These are phyloP conservation scores for Punica granatum DNA, from an alignment of 345 rosid species.

Conservation along the genomic window DNA sequence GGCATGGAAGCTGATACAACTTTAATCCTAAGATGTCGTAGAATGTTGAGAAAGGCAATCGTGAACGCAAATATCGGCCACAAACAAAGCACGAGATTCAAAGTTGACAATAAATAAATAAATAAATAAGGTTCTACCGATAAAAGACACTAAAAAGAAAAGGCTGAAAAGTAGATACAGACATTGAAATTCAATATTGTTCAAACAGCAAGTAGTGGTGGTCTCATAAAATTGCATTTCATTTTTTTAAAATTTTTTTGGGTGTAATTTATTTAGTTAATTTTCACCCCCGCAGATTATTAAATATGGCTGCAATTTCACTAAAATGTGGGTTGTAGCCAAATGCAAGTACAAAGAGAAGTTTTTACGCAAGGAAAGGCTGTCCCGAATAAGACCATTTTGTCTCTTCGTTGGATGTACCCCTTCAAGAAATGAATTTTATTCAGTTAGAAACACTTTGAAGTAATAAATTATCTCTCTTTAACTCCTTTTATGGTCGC, in stretches of 20 bases:
- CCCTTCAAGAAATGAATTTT: too few species aligned
- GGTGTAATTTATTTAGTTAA: too few species aligned
- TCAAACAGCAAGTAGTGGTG: too few species aligned
- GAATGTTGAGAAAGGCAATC: not conserved
- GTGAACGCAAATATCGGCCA: constrained; percentile 11
- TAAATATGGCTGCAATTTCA: not conserved
- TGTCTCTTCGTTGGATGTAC: not conserved
- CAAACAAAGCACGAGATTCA: constrained; percentile 27
- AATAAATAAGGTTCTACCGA: too few species aligned
- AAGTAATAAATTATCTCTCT: too few species aligned
- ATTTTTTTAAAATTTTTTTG: too few species aligned
- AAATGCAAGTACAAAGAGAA: not conserved
- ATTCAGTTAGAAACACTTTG: too few species aligned
- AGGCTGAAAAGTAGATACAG: not conserved
- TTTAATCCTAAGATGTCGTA: not conserved
- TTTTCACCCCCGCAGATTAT: too few species aligned
- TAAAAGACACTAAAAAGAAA: not conserved
- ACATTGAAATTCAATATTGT: too few species aligned
- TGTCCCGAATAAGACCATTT: too few species aligned
- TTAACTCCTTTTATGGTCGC: not conserved
- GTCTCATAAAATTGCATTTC: too few species aligned
- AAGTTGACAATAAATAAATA: constrained; percentile 7
- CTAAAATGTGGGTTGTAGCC: not conserved
- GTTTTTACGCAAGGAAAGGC: not conserved
- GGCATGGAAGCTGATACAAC: not conserved